Base-by-base conservation (phyloP, 2,329 filamentous ascomycete genomes). In the Dothidotthia symphoricarpi region DNA sequence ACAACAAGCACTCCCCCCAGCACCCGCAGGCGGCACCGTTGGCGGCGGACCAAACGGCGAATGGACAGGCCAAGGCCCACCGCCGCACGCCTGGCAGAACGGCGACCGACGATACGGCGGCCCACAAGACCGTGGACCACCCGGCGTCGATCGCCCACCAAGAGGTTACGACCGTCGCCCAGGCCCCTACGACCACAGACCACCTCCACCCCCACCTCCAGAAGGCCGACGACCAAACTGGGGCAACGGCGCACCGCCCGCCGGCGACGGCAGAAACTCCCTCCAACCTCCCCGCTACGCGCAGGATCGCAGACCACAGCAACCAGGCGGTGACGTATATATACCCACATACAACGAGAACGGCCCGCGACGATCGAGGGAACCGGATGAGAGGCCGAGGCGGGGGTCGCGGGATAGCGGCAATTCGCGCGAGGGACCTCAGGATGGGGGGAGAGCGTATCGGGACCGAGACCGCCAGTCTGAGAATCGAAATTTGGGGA, bases 1-100 rank as follows among this genome's bases (percentile, higher is more conserved):
- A 57, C 88, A 88, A 59, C 85, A 85, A 15, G 85, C 83, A 15
- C 76, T 91, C 9, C 91, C 91, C 3, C 91, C 93, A 10, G 93
- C 91, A 1, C 93, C 93, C 0, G 89, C 91, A 53, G 91, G 90
- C 10, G 91, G 88, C 3, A 89, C 88, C 1, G 89, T 95, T 3
- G 91, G 91, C 11, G 81, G 88, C 57, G 80, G 76, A 9, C 73
- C 76, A 8, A 78, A 80, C 43, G 73, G 74, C 22, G 77, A 81
- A 47, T 82, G 74, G 81, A 81, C n/a, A n/a, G 67, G 67, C 25
- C 55, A 64, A 24, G 69, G 66, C 2, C 60, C 66, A 31, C 60
- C 62, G 30, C 59, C 57, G 10, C 53, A 53, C 14, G 40, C 52
- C 9, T 68, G 59, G 58, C 52, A 57, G 29, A 68, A 67, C 27